These are phyloP conservation scores for Ogataea hybrid DNA, from an alignment of 1,139 yeast genomes.

Conservation along the genomic window DNA sequence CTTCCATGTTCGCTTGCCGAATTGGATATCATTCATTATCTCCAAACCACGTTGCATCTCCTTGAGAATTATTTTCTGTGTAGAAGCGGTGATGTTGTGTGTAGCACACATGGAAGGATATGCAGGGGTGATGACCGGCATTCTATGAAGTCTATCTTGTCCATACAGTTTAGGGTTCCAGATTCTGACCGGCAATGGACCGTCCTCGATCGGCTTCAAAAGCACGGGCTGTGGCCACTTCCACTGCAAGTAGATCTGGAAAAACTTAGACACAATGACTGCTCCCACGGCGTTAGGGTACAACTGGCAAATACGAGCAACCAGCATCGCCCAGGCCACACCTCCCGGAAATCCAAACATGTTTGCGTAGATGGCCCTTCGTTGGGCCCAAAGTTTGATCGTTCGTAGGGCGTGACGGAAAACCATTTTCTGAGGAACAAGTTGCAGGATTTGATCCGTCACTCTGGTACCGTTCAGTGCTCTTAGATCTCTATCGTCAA, in stretches of 20 bases:
- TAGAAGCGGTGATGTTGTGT: constrained; percentile 86
- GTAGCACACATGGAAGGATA: constrained; percentile 99
- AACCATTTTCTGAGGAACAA: constrained; percentile 92
- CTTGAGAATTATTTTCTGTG: constrained; percentile 71
- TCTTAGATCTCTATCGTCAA: constrained; percentile 88
- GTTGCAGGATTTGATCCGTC: constrained; percentile 83
- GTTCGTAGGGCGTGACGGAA: constrained; percentile 92
- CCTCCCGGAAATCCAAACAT: constrained; percentile 99
- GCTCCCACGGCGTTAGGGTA: constrained; percentile 97
- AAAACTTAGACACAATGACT: constrained; percentile 82
- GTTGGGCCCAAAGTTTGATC: constrained; percentile 94
- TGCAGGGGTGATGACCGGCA: constrained; percentile 99
- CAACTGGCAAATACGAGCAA: constrained; percentile 92
- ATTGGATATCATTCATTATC: constrained; percentile 65
- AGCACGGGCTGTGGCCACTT: constrained; percentile 98
- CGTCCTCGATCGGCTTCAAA: constrained; percentile 90
- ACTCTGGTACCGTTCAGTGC: constrained; percentile 95
- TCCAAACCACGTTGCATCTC: constrained; percentile 77
- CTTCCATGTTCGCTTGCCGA: constrained; percentile 68
- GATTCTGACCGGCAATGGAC: constrained; percentile 91
- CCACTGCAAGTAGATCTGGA: constrained; percentile 85
- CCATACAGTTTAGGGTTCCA: constrained; percentile 95
- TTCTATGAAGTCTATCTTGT: constrained; percentile 82
- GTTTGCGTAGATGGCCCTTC: constrained; percentile 90
- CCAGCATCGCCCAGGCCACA: constrained; percentile 99